A percentile compares a stretch with the other conserved stretches of the same genome.
Evolutionary conservation across 768 basidiomycete genomes (phyloP).

Genomic region (Lanmaoa rubissima): DNA sequence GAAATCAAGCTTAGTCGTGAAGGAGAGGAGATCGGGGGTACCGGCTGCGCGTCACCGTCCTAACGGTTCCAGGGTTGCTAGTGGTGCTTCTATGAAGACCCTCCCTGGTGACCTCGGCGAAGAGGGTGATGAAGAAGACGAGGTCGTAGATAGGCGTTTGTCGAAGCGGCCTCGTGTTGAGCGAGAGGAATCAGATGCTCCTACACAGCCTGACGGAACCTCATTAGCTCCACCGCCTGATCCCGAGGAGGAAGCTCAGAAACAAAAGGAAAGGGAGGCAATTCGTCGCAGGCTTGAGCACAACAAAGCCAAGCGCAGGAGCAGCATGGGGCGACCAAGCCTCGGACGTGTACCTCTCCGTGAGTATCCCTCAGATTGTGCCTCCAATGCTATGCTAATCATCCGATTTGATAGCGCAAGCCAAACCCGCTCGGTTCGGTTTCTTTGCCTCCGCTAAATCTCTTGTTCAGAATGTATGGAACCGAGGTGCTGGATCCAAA

Average conservation of each 20-base stretch:
- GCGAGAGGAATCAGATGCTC: conserved; percentile 26
- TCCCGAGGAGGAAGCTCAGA: conserved; percentile 31
- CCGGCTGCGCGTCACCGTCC: conserved; percentile 19
- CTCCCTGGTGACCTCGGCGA: conserved; percentile 61
- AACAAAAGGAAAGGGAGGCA: conserved; percentile 51
- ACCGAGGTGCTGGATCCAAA: conserved; percentile 44
- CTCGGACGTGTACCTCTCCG: conserved; percentile 40
- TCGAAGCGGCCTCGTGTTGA: conserved; percentile 46
- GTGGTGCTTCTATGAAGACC: conserved; percentile 27
- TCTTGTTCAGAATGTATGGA: conserved; percentile 73
- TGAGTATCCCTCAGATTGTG: conserved; percentile 28
- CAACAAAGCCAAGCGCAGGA: conserved; percentile 66
- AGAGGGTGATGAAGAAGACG: conserved; percentile 47
- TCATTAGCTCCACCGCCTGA: conserved; percentile 31
- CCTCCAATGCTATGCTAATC: conserved; percentile 4
- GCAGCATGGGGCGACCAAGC: conserved; percentile 55
- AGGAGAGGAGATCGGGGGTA: conserved; percentile 24
- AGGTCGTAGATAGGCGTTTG: conserved; percentile 36
- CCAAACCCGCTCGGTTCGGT: conserved; percentile 55
- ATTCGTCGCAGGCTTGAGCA: conserved; percentile 63
- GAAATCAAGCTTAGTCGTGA: conserved; percentile 51
- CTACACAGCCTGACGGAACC: conserved; percentile 30
- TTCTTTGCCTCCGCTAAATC: conserved; percentile 70
- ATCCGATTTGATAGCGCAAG: conserved; percentile 35
- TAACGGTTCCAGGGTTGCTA: conserved; percentile 25